Evolutionary conservation across 768 basidiomycete species (phyloP).

Genomic region (Trametes cinnabarina): DNA sequence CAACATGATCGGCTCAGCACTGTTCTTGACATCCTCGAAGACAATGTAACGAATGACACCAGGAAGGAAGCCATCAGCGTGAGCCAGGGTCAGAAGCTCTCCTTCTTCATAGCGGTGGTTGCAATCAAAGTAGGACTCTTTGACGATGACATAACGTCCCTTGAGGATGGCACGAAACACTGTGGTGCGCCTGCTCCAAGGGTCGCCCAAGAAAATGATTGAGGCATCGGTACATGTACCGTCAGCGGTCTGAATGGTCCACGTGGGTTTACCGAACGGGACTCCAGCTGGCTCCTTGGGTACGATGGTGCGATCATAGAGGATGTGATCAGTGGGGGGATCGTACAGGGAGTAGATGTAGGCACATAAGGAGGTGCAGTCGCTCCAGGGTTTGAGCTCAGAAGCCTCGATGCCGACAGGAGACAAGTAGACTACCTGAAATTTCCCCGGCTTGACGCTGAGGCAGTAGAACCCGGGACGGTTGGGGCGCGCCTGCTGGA

Average conservation of each 20-base stretch:
- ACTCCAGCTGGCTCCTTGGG: neutral
- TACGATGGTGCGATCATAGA: neutral
- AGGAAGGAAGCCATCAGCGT: neutral
- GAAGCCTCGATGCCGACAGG: neutral
- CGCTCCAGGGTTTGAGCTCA: neutral
- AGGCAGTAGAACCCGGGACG: neutral
- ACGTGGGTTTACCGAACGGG: neutral
- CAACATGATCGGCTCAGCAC: neutral
- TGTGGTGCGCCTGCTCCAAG: constrained; percentile 1
- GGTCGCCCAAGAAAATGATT: neutral
- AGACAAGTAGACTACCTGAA: constrained; percentile 4
- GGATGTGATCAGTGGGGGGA: neutral
- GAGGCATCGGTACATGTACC: neutral
- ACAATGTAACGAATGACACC: neutral
- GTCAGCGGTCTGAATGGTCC: neutral
- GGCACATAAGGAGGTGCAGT: neutral
- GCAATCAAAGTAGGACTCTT: neutral
- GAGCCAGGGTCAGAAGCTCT: constrained; percentile 31
- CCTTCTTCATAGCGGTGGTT: constrained; percentile 44
- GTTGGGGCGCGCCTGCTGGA: constrained; percentile 3
- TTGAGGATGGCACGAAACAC: neutral
- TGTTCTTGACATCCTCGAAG: neutral
- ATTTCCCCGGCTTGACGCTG: neutral
- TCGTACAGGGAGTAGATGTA: constrained; percentile 1
- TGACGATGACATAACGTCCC: neutral